These are phyloP conservation scores for Kluyveromyces wickerhamii DNA, from an alignment of 805 yeast genomes.

Conservation along the genomic window DNA sequence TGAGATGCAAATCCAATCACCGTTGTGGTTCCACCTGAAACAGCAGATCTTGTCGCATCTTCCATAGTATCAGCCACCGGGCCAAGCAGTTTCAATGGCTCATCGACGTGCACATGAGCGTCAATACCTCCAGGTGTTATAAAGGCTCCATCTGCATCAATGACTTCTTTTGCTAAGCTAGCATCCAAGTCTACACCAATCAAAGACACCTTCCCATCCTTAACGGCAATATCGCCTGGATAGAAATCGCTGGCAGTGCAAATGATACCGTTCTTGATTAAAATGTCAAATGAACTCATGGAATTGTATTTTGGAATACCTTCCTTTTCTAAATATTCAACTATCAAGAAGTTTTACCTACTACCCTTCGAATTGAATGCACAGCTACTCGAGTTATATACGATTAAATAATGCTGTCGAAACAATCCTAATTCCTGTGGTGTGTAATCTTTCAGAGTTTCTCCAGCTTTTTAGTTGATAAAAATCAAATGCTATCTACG, in stretches of 20 bases:
- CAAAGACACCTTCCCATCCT: slow-evolving; percentile 32
- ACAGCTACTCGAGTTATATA: no score
- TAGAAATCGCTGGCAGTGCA: slow-evolving; percentile 13
- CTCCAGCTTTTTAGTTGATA: no score
- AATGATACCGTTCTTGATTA: slow-evolving; percentile 10
- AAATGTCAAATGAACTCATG: slow-evolving; percentile 14
- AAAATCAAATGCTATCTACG: no score
- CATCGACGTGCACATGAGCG: slow-evolving; percentile 42
- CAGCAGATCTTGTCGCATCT: slow-evolving; percentile 38
- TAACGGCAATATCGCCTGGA: slow-evolving; percentile 35
- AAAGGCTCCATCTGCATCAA: slow-evolving; percentile 41
- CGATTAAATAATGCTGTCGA: no score
- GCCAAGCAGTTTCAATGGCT: slow-evolving; percentile 30
- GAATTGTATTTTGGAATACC: no score
- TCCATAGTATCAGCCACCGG: slow-evolving; percentile 38
- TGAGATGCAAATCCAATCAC: slow-evolving; percentile 42
- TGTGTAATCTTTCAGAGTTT: no score
- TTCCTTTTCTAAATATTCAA: no score
- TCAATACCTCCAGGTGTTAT: slow-evolving; percentile 48
- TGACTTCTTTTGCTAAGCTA: slow-evolving; percentile 20
- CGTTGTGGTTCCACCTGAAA: slow-evolving; percentile 46
- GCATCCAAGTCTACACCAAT: slow-evolving; percentile 28
- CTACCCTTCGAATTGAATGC: no score
- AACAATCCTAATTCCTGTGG: no score
- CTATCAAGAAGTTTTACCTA: no score